Base-by-base conservation (phyloP, 2,329 filamentous ascomycete genomes). In the Beauveria sp. region DNA sequence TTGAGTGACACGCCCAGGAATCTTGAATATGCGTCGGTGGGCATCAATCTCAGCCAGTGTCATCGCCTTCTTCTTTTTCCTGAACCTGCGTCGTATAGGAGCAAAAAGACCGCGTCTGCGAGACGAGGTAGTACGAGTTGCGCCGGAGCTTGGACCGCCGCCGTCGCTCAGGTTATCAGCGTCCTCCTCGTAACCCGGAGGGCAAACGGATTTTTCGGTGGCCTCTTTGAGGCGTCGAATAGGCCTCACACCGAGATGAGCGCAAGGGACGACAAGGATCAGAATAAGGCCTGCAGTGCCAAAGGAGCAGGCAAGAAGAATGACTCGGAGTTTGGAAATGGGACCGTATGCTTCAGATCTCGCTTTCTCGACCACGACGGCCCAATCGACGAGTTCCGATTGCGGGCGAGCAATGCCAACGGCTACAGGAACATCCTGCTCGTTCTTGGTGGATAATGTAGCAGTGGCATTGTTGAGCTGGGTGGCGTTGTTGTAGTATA, bases 251-350 rank as follows among this genome's bases (percentile, higher is more conserved):
- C 89, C 89, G 63, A 89, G 84, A 70, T 96, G 92, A 2, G 92
- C 91, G 44, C 92, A 85, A 0, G 92, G 91, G 41, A 92, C 81
- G 3, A 91, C 80, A 1, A 96, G 71, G 9, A 96, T 63, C 2
- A 92, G 71, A 56, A 96, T 83, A 3, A 88, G 79, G 0, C 88
- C 92, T 10, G 87, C 82, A 0, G 91, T 93, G 1, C 89, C 90
- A 70, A 96, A 96, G 0, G 96, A 89, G 64, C 91, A 96, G 7
- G 85, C 90, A 2, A 96, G 75, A 2, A 97, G 82, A 57, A 96
- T 90, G 53, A 87, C 86, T 20, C 90, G 85, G n/a, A 96, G 78
- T 24, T 84, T 86, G 30, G 79, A 75, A 61, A 96, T 92, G 0
- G 92, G 89, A 8, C 80, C 78, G 75, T 89, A 92, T 0, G 92